A percentile compares a stretch with the other conserved stretches of the same genome.
Evolutionary conservation across 2,329 filamentous ascomycete species (phyloP).

Genomic region (Pseudogymnoascus sp.): DNA sequence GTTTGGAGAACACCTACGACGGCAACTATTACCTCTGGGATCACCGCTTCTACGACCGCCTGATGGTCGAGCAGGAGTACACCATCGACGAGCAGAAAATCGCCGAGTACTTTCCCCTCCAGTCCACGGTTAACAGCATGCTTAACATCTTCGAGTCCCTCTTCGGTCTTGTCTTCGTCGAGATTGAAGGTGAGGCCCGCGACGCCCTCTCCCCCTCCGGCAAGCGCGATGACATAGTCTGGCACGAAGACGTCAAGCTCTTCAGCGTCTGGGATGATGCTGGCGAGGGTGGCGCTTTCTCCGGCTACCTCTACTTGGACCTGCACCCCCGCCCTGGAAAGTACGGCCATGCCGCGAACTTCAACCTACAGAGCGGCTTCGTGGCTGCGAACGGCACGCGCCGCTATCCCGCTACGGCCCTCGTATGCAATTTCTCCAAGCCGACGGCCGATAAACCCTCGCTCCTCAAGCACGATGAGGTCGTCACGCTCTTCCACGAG

Average conservation of each 20-base stretch:
- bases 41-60: constrained; percentile 67
- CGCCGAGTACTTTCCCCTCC: constrained; percentile 75
- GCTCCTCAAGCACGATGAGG: constrained; percentile 73
- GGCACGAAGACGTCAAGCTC: constrained; percentile 76
- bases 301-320: constrained; percentile 77
- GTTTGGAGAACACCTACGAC: constrained; percentile 45
- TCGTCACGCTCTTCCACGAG: constrained; percentile 76
- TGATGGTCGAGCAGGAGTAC: constrained; percentile 75
- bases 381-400: constrained; percentile 58
- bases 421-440: constrained; percentile 83
- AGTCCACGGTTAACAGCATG: constrained; percentile 68
- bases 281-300: constrained; percentile 60
- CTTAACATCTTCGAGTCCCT: constrained; percentile 75
- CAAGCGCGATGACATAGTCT: constrained; percentile 45
- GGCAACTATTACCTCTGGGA: constrained; percentile 78
- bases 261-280: constrained; percentile 79
- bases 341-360: constrained; percentile 79
- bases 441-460: constrained; percentile 68
- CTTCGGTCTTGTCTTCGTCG: constrained; percentile 70
- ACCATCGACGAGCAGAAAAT: constrained; percentile 72
- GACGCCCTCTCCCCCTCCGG: constrained; percentile 27
- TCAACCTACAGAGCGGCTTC: constrained; percentile 69
- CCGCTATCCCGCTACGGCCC: constrained; percentile 66
- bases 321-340: constrained; percentile 73
- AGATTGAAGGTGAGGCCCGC: constrained; percentile 59